A percentile compares a stretch with the other conserved stretches of the same genome.
Conservation (phyloP, 495 filamentous ascomycete species). For the Annulohypoxylon bovei region DNA sequence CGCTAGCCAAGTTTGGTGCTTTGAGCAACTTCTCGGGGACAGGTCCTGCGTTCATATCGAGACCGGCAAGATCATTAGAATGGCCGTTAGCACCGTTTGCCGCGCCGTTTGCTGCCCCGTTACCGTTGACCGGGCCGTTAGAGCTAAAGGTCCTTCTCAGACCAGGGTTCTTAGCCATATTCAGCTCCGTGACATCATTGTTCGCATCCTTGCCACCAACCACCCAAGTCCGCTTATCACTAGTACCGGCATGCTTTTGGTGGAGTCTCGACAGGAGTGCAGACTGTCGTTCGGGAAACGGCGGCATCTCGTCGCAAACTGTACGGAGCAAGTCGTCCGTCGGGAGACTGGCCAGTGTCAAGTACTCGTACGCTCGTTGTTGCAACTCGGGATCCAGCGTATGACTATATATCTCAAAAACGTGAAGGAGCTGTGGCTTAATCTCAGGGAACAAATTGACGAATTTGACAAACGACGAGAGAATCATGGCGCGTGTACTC, state of each 20-base stretch:
- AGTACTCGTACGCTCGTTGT: slow-evolving; percentile 95
- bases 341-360: slow-evolving; percentile 83
- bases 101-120: slow-evolving; percentile 63
- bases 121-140: slow-evolving; percentile 64
- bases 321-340: slow-evolving; percentile 94
- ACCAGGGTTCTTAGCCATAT: slow-evolving; percentile 81
- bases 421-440: slow-evolving; percentile 90
- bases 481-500: slow-evolving; percentile 88
- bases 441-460: slow-evolving; percentile 99
- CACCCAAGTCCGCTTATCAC: slow-evolving; percentile 95
- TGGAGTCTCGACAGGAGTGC: slow-evolving; percentile 92
- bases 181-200: slow-evolving; percentile 79
- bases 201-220: slow-evolving; percentile 95
- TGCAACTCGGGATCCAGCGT: slow-evolving; percentile 95
- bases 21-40: slow-evolving; percentile 67
- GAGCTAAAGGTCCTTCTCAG: slow-evolving; percentile 85
- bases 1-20: slow-evolving; percentile 86
- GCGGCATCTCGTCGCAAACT: slow-evolving; percentile 98
- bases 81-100: slow-evolving; percentile 65
- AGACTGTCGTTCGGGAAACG: slow-evolving; percentile 94
- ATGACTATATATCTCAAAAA: slow-evolving; percentile 93
- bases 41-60: slow-evolving; percentile 73
- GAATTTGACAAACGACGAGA: slow-evolving; percentile 96
- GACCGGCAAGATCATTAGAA: slow-evolving; percentile 76
- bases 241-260: slow-evolving; percentile 88